These are phyloP conservation scores for Raddia distichophylla DNA, from an alignment of 176 grass and related monocot species.

Conservation along the genomic window DNA sequence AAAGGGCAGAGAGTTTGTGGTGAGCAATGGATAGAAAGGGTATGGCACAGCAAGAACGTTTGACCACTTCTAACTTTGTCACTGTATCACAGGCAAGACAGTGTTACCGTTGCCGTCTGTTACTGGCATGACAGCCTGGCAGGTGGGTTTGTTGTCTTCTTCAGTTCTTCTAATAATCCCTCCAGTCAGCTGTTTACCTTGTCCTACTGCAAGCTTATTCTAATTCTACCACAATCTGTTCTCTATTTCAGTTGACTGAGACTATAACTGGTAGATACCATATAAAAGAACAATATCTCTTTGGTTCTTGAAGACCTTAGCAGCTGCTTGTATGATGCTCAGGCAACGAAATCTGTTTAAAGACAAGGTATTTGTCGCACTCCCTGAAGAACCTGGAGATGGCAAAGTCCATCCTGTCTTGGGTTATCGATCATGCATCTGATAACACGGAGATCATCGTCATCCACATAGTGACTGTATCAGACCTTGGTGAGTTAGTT, in stretches of 20 bases:
- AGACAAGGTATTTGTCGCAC: slow-evolving; percentile 30
- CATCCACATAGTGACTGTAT: slow-evolving; percentile 31
- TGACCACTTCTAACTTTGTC: not conserved
- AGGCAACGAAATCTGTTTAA: slow-evolving; percentile 12
- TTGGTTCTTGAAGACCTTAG: not conserved
- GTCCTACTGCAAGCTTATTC: not conserved
- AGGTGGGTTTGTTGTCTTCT: not conserved
- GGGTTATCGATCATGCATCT: slow-evolving; percentile 37
- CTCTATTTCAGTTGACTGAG: not conserved
- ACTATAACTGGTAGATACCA: not conserved
- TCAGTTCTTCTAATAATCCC: not conserved
- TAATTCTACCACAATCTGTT: not conserved
- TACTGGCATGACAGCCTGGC: slow-evolving; percentile 2
- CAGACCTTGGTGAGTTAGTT: slow-evolving; percentile 34
- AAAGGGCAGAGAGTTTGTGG: not conserved
- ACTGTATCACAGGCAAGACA: not conserved
- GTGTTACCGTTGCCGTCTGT: not conserved
- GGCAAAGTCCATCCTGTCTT: slow-evolving; percentile 21
- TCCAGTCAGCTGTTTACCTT: not conserved
- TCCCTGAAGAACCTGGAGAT: slow-evolving; percentile 32
- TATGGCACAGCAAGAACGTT: not conserved
- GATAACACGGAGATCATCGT: slow-evolving; percentile 19
- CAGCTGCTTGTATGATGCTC: slow-evolving; percentile 28
- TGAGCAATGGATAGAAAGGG: not conserved
- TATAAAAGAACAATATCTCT: not conserved